Evolutionary conservation across 2,329 filamentous ascomycete species (phyloP), one percentile per base, ranked within the genome.

Genomic region (Fusarium phyllophilum): DNA sequence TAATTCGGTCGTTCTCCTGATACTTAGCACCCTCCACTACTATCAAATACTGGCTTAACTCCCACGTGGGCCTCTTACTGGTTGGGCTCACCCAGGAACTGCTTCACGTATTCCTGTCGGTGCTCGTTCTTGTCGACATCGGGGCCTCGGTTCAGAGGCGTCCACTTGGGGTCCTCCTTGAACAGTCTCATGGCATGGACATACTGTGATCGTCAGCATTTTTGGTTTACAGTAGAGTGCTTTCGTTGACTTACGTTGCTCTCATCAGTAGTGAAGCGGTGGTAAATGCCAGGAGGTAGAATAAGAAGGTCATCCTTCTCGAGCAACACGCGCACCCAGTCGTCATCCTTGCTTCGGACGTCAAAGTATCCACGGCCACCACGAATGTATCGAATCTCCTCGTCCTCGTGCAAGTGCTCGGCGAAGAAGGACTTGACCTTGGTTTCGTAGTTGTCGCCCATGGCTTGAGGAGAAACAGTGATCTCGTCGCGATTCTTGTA

Each of bases 81-180:
- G 57, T 60, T 42, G 71, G 68, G 45, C 71, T 72, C 58, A 8
- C 55, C 62, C 15, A 87, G 77, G 72, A 83, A 89, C 57, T 86
- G 80, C 65, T 81, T 77, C 45, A 97, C 85, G 79, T 99, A 99
- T 55, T 90, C 89, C 87, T 94, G 90, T 66, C 96, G 90, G 81
- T 91, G 93, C 59, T 88, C 84, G 83, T 98, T 99, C 68, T 82
- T 82, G 81, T 98, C 94, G 48, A 97, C 89, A 55, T 96, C 93
- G 9, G 86, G 84, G 12, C 89, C 90, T 64, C 96, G 90, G 85
- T 97, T 97, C 75, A 99, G 84, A 20, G 96, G 93, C 41, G 95
- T 98, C 96, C 96, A 99, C 85, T 98, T 98, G 39, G 96, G 96
- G 84, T 98, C 95, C 75, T 98, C 96, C 85, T 98, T 95, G 89